Percentiles rank a stretch among this genome's conserved stretches.
Conservation (phyloP, 192 early-diverging fungal species). For the Mortierella antarctica region DNA sequence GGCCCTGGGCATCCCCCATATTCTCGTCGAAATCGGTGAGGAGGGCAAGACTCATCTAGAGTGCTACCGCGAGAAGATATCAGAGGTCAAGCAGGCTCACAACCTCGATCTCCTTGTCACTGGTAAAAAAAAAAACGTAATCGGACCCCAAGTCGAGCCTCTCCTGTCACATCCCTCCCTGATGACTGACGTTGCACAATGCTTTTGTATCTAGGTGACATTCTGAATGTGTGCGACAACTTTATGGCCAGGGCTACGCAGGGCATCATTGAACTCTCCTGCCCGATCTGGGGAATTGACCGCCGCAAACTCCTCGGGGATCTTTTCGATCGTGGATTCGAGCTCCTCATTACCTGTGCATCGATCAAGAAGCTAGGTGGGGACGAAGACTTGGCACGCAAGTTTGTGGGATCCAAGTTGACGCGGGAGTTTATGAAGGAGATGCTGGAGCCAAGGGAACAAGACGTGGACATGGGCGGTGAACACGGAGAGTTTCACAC, state of each 20-base stretch:
- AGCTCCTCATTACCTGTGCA: slow-evolving; percentile 53
- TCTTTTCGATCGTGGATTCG: slow-evolving; percentile 55
- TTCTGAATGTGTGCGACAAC: slow-evolving; percentile 67
- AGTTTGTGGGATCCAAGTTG: slow-evolving; percentile 57
- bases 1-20: slow-evolving; percentile 60
- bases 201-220: slow-evolving; percentile 56
- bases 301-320: slow-evolving; percentile 56
- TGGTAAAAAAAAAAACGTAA: slow-evolving; percentile 41
- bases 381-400: slow-evolving; percentile 44
- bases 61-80: slow-evolving; percentile 59
- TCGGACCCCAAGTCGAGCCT: not conserved
- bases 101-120: slow-evolving; percentile 64
- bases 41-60: slow-evolving; percentile 60
- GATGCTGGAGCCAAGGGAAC: slow-evolving; percentile 42
- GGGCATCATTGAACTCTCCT: slow-evolving; percentile 58
- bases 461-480: slow-evolving; percentile 66
- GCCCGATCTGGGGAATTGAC: slow-evolving; percentile 68
- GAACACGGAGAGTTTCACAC: slow-evolving; percentile 80
- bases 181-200: not conserved
- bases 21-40: slow-evolving; percentile 45
- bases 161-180: not conserved
- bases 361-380: slow-evolving; percentile 52
- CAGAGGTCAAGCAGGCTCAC: slow-evolving; percentile 51
- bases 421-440: slow-evolving; percentile 54
- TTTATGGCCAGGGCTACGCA: slow-evolving; percentile 69